phyloP scores from a whole-genome alignment of 164 flowering plant genomes.

The Umbellularia californica region DNA sequence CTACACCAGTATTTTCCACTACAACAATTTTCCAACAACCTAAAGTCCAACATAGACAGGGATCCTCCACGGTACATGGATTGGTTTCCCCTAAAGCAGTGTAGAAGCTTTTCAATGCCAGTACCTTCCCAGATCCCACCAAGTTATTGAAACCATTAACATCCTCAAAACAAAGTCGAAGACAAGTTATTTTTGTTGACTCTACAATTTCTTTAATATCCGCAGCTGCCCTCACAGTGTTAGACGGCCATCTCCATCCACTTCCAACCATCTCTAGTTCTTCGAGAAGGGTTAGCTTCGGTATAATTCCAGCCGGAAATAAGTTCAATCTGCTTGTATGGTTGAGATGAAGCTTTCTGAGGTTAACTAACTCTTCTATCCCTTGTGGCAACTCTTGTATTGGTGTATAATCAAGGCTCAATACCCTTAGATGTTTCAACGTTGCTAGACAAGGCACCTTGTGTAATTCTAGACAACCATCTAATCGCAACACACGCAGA shows the following conservation, averaged over 20 bases:
- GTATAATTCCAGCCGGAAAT: too few relatives aligned
- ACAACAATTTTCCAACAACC: not conserved
- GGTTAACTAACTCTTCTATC: too few relatives aligned
- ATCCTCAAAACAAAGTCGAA: not conserved
- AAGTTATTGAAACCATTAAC: not conserved
- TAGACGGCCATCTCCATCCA: not conserved
- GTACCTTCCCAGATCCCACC: not conserved
- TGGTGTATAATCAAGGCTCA: too few relatives aligned
- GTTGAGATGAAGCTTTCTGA: too few relatives aligned
- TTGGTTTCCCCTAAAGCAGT: not conserved
- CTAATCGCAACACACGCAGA: too few relatives aligned
- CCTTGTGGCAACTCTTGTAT: too few relatives aligned
- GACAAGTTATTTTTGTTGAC: not conserved
- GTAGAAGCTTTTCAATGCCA: not conserved
- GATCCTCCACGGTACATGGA: not conserved
- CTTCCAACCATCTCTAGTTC: not conserved
- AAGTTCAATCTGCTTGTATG: too few relatives aligned
- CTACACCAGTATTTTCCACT: not conserved
- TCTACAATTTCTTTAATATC: not conserved
- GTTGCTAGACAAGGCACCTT: too few relatives aligned
- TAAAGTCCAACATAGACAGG: too few relatives aligned
- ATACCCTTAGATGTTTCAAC: too few relatives aligned
- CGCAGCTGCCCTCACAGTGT: not conserved
- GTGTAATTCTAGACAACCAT: too few relatives aligned
- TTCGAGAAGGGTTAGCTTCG: not conserved